Conservation (phyloP, 257 asterid genomes). For the Salvia rosmarinus region DNA sequence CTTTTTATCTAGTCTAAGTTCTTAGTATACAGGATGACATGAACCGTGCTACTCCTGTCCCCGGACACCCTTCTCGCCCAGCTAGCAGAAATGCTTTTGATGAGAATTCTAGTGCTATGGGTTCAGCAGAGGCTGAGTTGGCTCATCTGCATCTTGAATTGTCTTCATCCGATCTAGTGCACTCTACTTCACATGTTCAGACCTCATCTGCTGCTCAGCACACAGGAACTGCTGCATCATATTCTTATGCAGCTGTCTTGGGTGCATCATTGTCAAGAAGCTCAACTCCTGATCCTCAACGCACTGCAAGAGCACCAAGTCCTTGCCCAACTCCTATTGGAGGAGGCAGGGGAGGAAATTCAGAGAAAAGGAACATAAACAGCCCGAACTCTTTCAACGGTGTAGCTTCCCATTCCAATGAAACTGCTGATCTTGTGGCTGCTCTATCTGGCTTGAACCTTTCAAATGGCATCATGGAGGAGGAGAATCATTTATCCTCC, state of each 20-base stretch:
- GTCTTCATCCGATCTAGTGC: slow-evolving; percentile 54
- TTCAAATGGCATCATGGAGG: slow-evolving; percentile 63
- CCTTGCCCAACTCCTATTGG: slow-evolving; percentile 94
- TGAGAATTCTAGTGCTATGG: slow-evolving; percentile 52
- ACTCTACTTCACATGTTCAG: slow-evolving; percentile 49
- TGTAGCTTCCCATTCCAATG: slow-evolving; percentile 56
- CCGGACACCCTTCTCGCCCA: slow-evolving; percentile 86
- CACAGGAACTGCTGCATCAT: slow-evolving; percentile 60
- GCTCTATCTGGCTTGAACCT: slow-evolving; percentile 85
- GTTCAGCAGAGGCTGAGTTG: slow-evolving; percentile 69
- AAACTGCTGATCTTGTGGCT: slow-evolving; percentile 70
- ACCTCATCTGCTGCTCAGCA: slow-evolving; percentile 59
- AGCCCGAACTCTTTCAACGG: slow-evolving; percentile 66
- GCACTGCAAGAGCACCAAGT: slow-evolving; percentile 83
- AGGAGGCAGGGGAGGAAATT: slow-evolving; percentile 63
- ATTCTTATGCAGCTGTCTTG: slow-evolving; percentile 91
- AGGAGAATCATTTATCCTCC: slow-evolving; percentile 52
- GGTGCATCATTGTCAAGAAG: slow-evolving; percentile 94
- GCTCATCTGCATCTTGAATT: slow-evolving; percentile 63
- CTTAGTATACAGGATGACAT: slow-evolving; percentile 70
- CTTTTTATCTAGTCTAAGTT: slow-evolving; percentile 8
- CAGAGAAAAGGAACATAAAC: slow-evolving; percentile 66
- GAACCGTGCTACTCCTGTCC: slow-evolving; percentile 60
- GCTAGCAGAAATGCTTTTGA: slow-evolving; percentile 80
- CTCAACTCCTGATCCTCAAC: slow-evolving; percentile 93